Evolutionary conservation across 169 alveolate species (phyloP), one percentile per base, ranked within the genome.

Genomic region (Plasmodium vivax): DNA sequence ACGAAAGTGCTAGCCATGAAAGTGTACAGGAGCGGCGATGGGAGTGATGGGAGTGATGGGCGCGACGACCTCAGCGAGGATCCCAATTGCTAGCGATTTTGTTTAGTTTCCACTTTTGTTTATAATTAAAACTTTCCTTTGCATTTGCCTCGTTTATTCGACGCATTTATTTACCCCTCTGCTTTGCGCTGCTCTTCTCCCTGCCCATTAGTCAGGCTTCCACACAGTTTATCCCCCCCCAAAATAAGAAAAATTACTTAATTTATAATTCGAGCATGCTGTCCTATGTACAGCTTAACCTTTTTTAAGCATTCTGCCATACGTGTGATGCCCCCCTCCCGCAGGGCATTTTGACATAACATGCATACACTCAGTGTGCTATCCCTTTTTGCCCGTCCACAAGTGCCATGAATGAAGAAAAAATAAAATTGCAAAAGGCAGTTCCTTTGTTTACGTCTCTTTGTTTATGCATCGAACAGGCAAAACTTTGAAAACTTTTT

Each of bases 1-100:
- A 77, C 81, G 81, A 87, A 87, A 51, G 38, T 56, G 32, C 34
- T 87, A 56, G 88, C 79, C 68, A 56, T 77, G 32, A 87, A 87
- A 75, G 43, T 87, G 45, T 87, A 87, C 84, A 87, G 30, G 81
- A 87, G 62, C 47, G 73, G 32, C 16, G 84, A 75, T 23, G 27
- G 27, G 27, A 23, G 27, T 23, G 27, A 23, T 23, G 27, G 27
- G 27, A 23, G 27, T 23, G 82, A 77, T 85, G 82, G 30, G 36
- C 84, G 58, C 58, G 82, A 77, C 56, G 68, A 75, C 19, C 32
- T 54, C 79, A 58, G n/a, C 30, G 87, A 87, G 45, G 87, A 87
- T 75, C 32, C 14, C 30, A 62, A 87, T 68, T 75, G 58, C 51
- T 87, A 79, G 77, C 77, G 14, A 68, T 68, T 68, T 68, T 68